Evolutionary conservation across 441 rosid genomes (phyloP), one percentile per base, ranked within the genome.

Genomic region (Adansonia madagascariensis): DNA sequence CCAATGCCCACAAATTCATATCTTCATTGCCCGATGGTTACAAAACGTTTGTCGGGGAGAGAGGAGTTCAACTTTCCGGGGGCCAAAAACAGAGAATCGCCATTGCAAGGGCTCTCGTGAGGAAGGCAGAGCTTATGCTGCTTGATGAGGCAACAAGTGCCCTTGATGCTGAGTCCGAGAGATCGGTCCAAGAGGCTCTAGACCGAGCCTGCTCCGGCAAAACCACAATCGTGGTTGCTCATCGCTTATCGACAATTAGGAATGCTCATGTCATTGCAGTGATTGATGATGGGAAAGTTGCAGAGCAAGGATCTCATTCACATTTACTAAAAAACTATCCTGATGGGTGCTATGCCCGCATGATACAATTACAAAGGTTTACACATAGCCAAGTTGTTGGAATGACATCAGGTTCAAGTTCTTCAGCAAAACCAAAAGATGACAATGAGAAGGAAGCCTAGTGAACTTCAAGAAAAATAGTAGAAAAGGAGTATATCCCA

Each of bases 131-230:
- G 84, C 88, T 97, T 15, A 88, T 97, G 97, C 84, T 97, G 67
- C 95, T 97, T 0, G 99, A 97, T 18, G 99, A 97, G 78, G 99
- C 99, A 47, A 97, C 99, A 55, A 97, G 99, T 60, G 98, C 99
- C 0, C 91, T 97, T 0, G 99, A 94, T 65, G 89, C 90, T 0
- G 98, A 97, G 85, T 94, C 98, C 0, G 98, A 97, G 86, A 91
- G 97, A 75, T 93, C 93, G 0, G 98, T 97, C 46, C 99, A 97
- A 82, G 98, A 97, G 79, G 98, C 98, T 18, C 84, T 97, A 61
- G 99, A 93, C 82, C 96, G 97, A 0, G 97, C 98, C 72, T 93
- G 97, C 80, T 84, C 93, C 1, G 97, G 97, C 55, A 92, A 89
- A 81, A 97, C 98, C 12, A 93, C 98, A 0, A 87, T 97, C 0